A percentile compares a stretch with the other conserved stretches of the same genome.
Evolutionary conservation across 805 yeast species (phyloP).

Genomic region (Kluyveromyces starmeri): DNA sequence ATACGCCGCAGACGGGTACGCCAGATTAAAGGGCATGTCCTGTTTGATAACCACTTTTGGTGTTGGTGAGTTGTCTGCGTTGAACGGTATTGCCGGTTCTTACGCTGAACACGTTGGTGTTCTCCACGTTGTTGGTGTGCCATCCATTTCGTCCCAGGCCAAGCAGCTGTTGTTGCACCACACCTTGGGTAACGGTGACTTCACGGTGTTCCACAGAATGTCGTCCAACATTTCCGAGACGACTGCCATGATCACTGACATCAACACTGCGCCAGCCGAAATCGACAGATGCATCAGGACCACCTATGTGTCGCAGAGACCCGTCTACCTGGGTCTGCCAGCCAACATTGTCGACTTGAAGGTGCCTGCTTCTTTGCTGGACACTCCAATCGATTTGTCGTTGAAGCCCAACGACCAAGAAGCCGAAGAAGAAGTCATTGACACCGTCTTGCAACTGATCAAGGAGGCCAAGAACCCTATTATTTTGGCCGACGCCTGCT

Average conservation of each 20-base stretch:
- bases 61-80: slow-evolving; percentile 80
- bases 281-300: slow-evolving; percentile 68
- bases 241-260: slow-evolving; percentile 54
- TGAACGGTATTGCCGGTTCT: slow-evolving; percentile 82
- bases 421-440: slow-evolving; percentile 56
- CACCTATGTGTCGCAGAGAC: slow-evolving; percentile 66
- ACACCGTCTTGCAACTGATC: slow-evolving; percentile 43
- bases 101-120: slow-evolving; percentile 86
- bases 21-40: slow-evolving; percentile 68
- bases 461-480: slow-evolving; percentile 56
- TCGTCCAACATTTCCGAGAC: slow-evolving; percentile 63
- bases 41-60: slow-evolving; percentile 80
- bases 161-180: slow-evolving; percentile 70
- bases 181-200: slow-evolving; percentile 78
- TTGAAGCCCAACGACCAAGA: slow-evolving; percentile 50
- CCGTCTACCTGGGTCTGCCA: slow-evolving; percentile 76
- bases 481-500: slow-evolving; percentile 81
- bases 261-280: slow-evolving; percentile 55
- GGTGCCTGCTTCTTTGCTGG: slow-evolving; percentile 49
- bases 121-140: slow-evolving; percentile 80
- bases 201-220: slow-evolving; percentile 72
- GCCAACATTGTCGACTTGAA: slow-evolving; percentile 65
- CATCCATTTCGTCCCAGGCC: slow-evolving; percentile 65
- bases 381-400: slow-evolving; percentile 55
- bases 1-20: slow-evolving; percentile 83